Evolutionary conservation across 768 basidiomycete genomes (phyloP).

Genomic region (Scleroderma bovista): DNA sequence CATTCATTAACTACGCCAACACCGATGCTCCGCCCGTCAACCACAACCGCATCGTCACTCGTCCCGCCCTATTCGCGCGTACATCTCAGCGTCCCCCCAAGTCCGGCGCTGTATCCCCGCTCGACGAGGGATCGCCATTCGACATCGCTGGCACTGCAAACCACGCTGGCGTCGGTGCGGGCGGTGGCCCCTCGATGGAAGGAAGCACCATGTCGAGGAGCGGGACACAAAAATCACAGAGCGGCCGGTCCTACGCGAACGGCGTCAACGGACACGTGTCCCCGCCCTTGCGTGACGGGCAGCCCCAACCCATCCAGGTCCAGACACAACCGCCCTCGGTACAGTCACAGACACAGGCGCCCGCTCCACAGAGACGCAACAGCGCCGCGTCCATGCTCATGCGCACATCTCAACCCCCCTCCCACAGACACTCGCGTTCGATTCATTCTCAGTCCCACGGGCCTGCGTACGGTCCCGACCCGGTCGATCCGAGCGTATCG

Average conservation of each 20-base stretch:
- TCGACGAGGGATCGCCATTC: conserved; percentile 42
- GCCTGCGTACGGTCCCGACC: conserved; percentile 37
- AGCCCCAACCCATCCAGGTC: conserved; percentile 9
- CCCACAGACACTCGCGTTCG: background rate
- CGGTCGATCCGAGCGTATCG: conserved; percentile 58
- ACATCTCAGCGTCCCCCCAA: conserved; percentile 30
- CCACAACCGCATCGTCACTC: conserved; percentile 50
- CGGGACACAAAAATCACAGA: conserved; percentile 25
- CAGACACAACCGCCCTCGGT: background rate
- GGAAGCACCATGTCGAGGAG: conserved; percentile 31
- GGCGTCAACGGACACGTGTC: conserved; percentile 28
- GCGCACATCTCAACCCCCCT: conserved; percentile 4
- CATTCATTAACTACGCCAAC: conserved; percentile 77
- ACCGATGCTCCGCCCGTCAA: conserved; percentile 60
- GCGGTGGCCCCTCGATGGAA: conserved; percentile 38
- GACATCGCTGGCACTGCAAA: conserved; percentile 35
- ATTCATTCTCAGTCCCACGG: conserved; percentile 31
- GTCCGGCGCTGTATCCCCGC: conserved; percentile 18
- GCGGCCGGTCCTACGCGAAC: conserved; percentile 27
- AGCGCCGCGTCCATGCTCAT: conserved; percentile 16
- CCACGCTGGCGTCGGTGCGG: conserved; percentile 66
- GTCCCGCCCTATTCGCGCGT: conserved; percentile 50
- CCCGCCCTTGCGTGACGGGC: conserved; percentile 17
- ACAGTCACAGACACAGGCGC: background rate
- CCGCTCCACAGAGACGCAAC: conserved; percentile 20